phyloP scores from a whole-genome alignment of 495 filamentous ascomycete species.

The Saxophila tyrrhenica region DNA sequence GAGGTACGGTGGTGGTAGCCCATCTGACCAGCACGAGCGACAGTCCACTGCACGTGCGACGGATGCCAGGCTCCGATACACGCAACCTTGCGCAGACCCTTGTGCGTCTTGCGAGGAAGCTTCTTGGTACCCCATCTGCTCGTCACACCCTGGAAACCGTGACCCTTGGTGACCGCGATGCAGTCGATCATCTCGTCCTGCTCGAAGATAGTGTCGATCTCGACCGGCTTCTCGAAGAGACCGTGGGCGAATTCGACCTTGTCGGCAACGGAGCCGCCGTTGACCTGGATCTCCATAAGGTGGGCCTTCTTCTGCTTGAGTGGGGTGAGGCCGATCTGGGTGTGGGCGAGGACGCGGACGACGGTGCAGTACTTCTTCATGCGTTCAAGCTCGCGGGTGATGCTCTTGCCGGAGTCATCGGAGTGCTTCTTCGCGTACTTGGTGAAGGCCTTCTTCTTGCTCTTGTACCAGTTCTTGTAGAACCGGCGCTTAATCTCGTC shows the following conservation, averaged over 20 bases:
- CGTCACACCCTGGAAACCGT: constrained; percentile 96
- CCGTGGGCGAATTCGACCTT: constrained; percentile 92
- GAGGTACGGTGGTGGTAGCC: constrained; percentile 99
- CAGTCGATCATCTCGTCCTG: constrained; percentile 99
- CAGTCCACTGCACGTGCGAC: constrained; percentile 99
- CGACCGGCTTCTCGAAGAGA: constrained; percentile 96
- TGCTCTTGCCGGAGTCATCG: constrained; percentile 72
- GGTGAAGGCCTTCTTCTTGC: constrained; percentile 99
- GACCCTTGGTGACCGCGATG: constrained; percentile 99
- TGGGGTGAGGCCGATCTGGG: constrained; percentile 96
- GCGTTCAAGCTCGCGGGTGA: constrained; percentile 95
- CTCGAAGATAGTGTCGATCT: constrained; percentile 92
- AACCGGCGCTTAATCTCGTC: constrained; percentile 99
- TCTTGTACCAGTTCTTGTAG: constrained; percentile 99
- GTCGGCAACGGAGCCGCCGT: constrained; percentile 85
- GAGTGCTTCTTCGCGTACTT: constrained; percentile 99
- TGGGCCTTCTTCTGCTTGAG: constrained; percentile 99
- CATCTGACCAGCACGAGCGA: constrained; percentile 98
- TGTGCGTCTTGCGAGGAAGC: constrained; percentile 99
- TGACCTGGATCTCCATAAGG: constrained; percentile 99
- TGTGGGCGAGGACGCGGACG: constrained; percentile 98
- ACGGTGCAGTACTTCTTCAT: constrained; percentile 99
- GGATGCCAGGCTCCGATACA: constrained; percentile 99
- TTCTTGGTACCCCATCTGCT: constrained; percentile 99
- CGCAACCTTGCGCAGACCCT: constrained; percentile 99